These are phyloP conservation scores for Durusdinium trenchii DNA, from an alignment of 73 alveolate genomes.

Conservation along the genomic window DNA sequence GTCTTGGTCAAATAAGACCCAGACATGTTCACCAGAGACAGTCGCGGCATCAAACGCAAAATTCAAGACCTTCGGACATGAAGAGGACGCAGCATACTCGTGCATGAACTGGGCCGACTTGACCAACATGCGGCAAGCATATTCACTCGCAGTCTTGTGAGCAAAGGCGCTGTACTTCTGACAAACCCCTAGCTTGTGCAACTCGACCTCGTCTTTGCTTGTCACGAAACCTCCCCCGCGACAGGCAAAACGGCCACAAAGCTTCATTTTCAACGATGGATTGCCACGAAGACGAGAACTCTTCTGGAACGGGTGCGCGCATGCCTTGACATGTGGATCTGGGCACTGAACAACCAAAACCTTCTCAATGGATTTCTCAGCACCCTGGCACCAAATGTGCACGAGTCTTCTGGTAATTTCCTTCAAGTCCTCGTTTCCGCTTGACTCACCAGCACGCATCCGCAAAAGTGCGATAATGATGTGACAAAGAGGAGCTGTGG, in stretches of 20 bases:
- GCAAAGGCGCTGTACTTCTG: not conserved
- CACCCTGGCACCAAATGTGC: not conserved
- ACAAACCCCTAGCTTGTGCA: not conserved
- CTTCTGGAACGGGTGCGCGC: not conserved
- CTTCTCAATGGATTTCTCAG: not conserved
- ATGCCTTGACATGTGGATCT: not conserved
- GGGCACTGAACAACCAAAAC: not conserved
- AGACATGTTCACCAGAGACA: constrained; percentile 37
- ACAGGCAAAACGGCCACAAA: not conserved
- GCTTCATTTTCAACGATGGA: not conserved
- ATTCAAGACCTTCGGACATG: not conserved
- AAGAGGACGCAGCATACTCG: not conserved
- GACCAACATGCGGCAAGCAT: not conserved
- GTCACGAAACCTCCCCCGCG: constrained; percentile 23
- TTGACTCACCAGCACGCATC: too few species aligned
- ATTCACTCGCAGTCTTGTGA: not conserved
- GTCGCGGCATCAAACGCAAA: constrained; percentile 34
- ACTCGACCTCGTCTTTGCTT: not conserved
- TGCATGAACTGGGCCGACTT: not conserved
- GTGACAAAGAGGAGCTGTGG: not conserved
- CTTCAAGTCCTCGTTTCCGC: not conserved
- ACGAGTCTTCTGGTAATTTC: not conserved
- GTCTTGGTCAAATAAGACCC: too few species aligned
- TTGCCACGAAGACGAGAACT: not conserved
- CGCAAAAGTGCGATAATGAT: not conserved